Conservation (phyloP, 345 rosid genomes). For the Acer yangbiense region DNA sequence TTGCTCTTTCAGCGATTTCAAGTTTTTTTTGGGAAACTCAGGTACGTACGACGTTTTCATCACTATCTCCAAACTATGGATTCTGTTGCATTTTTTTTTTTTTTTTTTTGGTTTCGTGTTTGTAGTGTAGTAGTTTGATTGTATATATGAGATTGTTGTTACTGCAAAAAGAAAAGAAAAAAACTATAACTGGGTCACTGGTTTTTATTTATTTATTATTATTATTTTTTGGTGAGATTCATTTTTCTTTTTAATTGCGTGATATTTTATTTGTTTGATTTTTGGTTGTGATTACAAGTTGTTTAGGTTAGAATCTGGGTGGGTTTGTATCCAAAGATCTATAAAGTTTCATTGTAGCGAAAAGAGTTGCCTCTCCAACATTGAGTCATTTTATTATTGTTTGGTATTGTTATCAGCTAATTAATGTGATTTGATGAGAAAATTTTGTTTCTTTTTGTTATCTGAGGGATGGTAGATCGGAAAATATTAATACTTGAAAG, state of each 20-base stretch:
- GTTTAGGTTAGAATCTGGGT: neutral
- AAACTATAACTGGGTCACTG: neutral
- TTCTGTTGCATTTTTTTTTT: neutral
- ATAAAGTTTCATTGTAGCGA: neutral
- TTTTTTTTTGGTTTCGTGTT: neutral
- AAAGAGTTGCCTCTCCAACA: neutral
- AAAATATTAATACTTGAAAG: neutral
- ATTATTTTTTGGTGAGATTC: neutral
- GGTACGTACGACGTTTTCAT: neutral
- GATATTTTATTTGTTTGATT: neutral
- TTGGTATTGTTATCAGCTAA: neutral
- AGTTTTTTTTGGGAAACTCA: neutral
- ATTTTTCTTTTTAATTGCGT: neutral
- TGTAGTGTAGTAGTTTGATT: neutral
- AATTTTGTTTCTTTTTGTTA: neutral
- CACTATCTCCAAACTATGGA: conserved; percentile 1
- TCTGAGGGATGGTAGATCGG: neutral
- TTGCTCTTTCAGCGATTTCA: neutral
- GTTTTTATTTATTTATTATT: neutral
- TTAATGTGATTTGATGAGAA: neutral
- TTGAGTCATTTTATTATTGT: neutral
- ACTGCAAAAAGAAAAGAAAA: neutral
- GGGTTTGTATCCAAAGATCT: neutral
- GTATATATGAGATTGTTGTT: neutral
- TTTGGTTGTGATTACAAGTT: neutral